These are phyloP conservation scores for Colletotrichum lentis DNA, from an alignment of 2,329 filamentous ascomycete species.

Conservation along the genomic window DNA sequence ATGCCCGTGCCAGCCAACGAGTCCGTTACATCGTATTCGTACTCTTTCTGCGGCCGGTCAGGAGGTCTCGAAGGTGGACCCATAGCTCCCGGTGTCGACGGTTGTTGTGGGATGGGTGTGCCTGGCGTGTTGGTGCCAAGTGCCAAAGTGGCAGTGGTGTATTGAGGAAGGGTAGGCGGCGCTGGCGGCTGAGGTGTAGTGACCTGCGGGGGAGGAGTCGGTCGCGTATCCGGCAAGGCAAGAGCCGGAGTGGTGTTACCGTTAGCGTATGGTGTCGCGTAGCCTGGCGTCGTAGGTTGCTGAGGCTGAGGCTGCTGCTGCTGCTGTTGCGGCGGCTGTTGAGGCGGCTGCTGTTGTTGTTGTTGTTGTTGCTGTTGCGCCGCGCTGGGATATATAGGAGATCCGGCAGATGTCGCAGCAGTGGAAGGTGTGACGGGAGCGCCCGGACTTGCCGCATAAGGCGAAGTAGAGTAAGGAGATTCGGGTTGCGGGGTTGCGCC, in stretches of 20 bases:
- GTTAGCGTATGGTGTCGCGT: constrained; percentile 52
- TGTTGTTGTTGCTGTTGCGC: constrained; percentile 21
- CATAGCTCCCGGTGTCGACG: constrained; percentile 55
- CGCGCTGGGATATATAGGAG: constrained; percentile 46
- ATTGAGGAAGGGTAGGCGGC: constrained; percentile 34
- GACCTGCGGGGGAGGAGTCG: constrained; percentile 39
- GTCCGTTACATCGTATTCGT: constrained; percentile 80
- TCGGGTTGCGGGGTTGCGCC: constrained; percentile 72
- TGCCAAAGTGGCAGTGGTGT: constrained; percentile 40
- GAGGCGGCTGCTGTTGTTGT: constrained; percentile 5
- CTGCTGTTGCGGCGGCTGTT: constrained; percentile 12
- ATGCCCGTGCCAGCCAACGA: constrained; percentile 86
- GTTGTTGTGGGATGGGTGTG: constrained; percentile 34
- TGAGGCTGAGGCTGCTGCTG: constrained; percentile 24
- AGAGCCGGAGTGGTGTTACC: constrained; percentile 46
- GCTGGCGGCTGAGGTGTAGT: constrained; percentile 37
- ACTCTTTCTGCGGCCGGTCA: constrained; percentile 69
- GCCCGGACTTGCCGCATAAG: constrained; percentile 59
- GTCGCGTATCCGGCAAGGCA: constrained; percentile 39
- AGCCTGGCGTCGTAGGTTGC: constrained; percentile 44
- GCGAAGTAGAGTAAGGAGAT: constrained; percentile 66
- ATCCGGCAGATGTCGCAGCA: constrained; percentile 47
- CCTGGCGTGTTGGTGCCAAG: constrained; percentile 22
- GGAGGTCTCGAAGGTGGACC: constrained; percentile 67
- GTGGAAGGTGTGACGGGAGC: constrained; percentile 52